phyloP scores from a whole-genome alignment of 805 yeast genomes.

The Lipomyces kockii region DNA sequence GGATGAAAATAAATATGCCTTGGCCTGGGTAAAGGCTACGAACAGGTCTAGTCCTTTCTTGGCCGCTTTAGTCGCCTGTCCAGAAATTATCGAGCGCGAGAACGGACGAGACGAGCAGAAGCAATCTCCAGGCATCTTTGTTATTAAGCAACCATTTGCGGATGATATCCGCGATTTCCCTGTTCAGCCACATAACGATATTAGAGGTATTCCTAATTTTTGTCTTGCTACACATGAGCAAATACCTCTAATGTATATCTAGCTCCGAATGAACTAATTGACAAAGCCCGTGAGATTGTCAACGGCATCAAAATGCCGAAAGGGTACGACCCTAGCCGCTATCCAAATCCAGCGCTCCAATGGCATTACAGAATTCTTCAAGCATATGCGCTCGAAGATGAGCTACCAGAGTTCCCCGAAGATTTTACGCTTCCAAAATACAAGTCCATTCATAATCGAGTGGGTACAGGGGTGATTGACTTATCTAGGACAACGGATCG shows the following conservation, averaged over 20 bases:
- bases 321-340: constrained; percentile 62
- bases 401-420: constrained; percentile 43
- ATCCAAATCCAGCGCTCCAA: constrained; percentile 67
- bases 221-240: not conserved
- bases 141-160: constrained; percentile 70
- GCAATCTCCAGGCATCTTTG: constrained; percentile 72
- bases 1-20: constrained; percentile 58
- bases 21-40: constrained; percentile 73
- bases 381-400: constrained; percentile 66
- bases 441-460: constrained; percentile 34
- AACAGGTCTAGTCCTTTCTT: constrained; percentile 59
- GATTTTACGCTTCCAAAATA: constrained; percentile 38
- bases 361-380: constrained; percentile 69
- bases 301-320: constrained; percentile 51
- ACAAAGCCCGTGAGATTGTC: constrained; percentile 43
- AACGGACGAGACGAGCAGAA: constrained; percentile 36
- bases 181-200: constrained; percentile 12
- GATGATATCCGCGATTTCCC: constrained; percentile 79
- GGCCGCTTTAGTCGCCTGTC: constrained; percentile 61
- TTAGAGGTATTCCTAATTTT: not conserved
- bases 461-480: not conserved
- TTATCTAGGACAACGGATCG: not conserved
- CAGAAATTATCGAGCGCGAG: constrained; percentile 44
- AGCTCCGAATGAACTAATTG: constrained; percentile 40
- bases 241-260: not conserved